Percentiles rank a stretch among this genome's conserved stretches.
These are phyloP conservation scores for Seiridium cupressi DNA, from an alignment of 2,329 filamentous ascomycete species.

Conservation along the genomic window DNA sequence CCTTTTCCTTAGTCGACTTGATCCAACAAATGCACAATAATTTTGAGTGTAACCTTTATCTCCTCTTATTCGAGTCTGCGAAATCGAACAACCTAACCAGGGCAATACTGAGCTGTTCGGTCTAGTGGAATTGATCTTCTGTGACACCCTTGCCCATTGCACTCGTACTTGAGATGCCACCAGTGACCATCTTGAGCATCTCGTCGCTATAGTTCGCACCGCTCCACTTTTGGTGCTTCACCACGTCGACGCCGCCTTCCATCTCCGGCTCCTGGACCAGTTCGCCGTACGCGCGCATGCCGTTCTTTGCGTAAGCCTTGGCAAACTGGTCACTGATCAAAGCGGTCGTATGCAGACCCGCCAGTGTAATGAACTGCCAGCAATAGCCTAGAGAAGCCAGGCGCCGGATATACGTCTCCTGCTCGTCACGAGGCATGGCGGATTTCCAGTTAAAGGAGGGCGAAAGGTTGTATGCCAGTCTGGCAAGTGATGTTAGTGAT, in stretches of 20 bases:
- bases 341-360: conserved; percentile 91
- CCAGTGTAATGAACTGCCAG: conserved; percentile 99
- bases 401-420: conserved; percentile 95
- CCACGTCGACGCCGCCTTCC: conserved; percentile 83
- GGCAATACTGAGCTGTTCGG: too few species aligned
- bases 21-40: too few species aligned
- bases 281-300: conserved; percentile 97
- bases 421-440: conserved; percentile 86
- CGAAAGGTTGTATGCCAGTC: conserved; percentile 95
- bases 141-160: conserved; percentile 98
- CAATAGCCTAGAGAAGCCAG: conserved; percentile 88
- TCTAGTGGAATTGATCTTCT: conserved; percentile 85
- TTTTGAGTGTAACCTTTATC: too few species aligned
- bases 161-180: conserved; percentile 85
- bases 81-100: too few species aligned
- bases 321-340: conserved; percentile 90
- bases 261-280: conserved; percentile 98
- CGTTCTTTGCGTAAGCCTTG: conserved; percentile 73
- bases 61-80: too few species aligned
- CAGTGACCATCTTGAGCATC: conserved; percentile 93
- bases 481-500: conserved; percentile 29
- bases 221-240: conserved; percentile 99
- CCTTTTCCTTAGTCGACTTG: too few species aligned
- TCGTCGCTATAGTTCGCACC: conserved; percentile 95
- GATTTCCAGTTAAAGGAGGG: conserved; percentile 99